Evolutionary conservation across 441 rosid species (phyloP).

Genomic region (Syzygium malaccense): DNA sequence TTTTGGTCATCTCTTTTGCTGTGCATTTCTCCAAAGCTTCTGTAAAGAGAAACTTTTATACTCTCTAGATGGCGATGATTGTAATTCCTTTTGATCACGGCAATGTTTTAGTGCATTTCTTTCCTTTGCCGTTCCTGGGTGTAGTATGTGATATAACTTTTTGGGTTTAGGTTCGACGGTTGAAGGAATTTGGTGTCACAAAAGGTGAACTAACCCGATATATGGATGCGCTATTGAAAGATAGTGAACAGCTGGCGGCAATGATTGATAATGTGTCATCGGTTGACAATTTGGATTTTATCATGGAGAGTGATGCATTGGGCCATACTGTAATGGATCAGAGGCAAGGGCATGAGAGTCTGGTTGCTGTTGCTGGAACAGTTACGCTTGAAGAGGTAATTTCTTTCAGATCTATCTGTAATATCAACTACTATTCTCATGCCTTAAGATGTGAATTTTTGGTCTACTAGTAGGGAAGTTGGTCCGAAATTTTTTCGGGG

Average conservation of each 20-base stretch:
- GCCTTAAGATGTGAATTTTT: background rate
- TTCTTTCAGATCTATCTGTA: conserved; percentile 3
- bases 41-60: background rate
- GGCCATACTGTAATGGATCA: conserved; percentile 98
- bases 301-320: conserved; percentile 97
- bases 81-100: background rate
- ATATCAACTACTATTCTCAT: background rate
- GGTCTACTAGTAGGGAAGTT: background rate
- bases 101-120: background rate
- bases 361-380: conserved; percentile 86
- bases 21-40: background rate
- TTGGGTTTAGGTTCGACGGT: conserved; percentile 79
- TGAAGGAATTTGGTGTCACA: conserved; percentile 98
- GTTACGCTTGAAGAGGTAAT: conserved; percentile 90
- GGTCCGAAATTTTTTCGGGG: background rate
- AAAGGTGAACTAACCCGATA: conserved; percentile 96
- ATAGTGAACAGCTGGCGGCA: conserved; percentile 98
- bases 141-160: conserved; percentile 13
- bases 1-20: background rate
- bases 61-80: background rate
- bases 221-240: conserved; percentile 95
- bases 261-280: conserved; percentile 98
- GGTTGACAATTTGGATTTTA: conserved; percentile 97
- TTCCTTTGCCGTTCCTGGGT: background rate
- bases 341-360: conserved; percentile 90